These are phyloP conservation scores for Pezicula neosporulosa DNA, from an alignment of 2,329 filamentous ascomycete genomes.

Conservation along the genomic window DNA sequence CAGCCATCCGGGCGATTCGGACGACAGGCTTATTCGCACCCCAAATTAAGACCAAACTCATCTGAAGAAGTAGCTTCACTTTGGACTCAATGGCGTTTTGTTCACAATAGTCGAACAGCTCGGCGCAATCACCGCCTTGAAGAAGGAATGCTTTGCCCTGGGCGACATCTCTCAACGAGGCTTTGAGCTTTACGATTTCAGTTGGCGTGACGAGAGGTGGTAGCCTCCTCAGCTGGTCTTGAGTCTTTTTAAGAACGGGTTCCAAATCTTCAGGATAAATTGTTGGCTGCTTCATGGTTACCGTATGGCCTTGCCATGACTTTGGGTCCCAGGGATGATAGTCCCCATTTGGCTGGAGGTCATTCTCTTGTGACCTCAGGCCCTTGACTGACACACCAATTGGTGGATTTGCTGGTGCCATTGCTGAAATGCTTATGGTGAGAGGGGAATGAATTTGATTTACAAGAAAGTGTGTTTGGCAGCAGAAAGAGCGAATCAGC, in stretches of 20 bases:
- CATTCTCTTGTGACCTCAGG: no score
- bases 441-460: no score
- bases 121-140: constrained; percentile 95
- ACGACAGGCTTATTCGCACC: constrained; percentile 79
- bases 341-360: neutral
- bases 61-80: constrained; percentile 93
- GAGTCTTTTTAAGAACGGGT: neutral
- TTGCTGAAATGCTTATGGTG: no score
- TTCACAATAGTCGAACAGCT: constrained; percentile 95
- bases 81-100: constrained; percentile 89
- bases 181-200: constrained; percentile 78
- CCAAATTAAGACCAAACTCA: constrained; percentile 95
- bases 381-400: no score
- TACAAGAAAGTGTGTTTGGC: no score
- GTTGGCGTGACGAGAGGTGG: constrained; percentile 77
- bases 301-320: neutral
- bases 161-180: constrained; percentile 79
- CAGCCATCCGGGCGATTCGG: constrained; percentile 91
- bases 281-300: neutral
- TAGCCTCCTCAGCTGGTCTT: constrained; percentile 51
- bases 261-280: neutral
- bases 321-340: neutral
- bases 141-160: constrained; percentile 88
- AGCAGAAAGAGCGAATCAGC: no score
- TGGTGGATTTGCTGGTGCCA: no score